Conservation (phyloP, 2,329 filamentous ascomycete species). For the Clarireedia sp. region DNA sequence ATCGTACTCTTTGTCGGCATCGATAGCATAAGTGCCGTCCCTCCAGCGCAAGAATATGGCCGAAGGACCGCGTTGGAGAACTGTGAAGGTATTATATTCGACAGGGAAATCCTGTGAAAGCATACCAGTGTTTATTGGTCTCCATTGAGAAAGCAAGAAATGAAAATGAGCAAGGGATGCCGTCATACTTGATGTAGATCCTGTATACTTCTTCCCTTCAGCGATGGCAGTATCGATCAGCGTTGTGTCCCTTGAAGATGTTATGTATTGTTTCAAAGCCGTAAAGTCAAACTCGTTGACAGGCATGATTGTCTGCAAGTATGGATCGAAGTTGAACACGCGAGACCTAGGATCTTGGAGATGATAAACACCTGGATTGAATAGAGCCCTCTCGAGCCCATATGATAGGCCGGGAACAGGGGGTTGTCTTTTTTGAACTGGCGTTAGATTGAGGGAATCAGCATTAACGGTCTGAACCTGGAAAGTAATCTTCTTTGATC, state of each 20-base stretch:
- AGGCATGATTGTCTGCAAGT: constrained; percentile 88
- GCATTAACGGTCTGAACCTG: constrained; percentile 25
- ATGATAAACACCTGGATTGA: constrained; percentile 89
- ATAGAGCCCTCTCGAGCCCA: constrained; percentile 55
- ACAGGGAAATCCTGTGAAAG: constrained; percentile 61
- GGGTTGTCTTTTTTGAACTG: constrained; percentile 23
- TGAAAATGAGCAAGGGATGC: constrained; percentile 83
- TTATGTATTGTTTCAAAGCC: constrained; percentile 78
- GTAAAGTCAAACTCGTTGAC: constrained; percentile 87
- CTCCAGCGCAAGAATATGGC: constrained; percentile 77
- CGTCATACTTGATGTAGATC: constrained; percentile 97
- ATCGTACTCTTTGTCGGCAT: constrained; percentile 90
- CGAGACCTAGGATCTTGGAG: constrained; percentile 80
- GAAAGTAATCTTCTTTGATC: constrained; percentile 6
- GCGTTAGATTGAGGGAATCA: constrained; percentile 21
- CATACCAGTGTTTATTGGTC: constrained; percentile 57
- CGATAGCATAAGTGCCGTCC: constrained; percentile 85
- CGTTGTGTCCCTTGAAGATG: constrained; percentile 74
- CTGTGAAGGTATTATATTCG: constrained; percentile 60
- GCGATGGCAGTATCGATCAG: constrained; percentile 61
- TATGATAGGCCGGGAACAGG: constrained; percentile 28
- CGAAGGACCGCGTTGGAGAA: constrained; percentile 62
- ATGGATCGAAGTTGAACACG: constrained; percentile 96
- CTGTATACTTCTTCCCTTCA: constrained; percentile 71
- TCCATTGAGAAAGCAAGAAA: constrained; percentile 79